Base-by-base conservation (phyloP, 2,329 filamentous ascomycete genomes). In the Colletotrichum limetticola region DNA sequence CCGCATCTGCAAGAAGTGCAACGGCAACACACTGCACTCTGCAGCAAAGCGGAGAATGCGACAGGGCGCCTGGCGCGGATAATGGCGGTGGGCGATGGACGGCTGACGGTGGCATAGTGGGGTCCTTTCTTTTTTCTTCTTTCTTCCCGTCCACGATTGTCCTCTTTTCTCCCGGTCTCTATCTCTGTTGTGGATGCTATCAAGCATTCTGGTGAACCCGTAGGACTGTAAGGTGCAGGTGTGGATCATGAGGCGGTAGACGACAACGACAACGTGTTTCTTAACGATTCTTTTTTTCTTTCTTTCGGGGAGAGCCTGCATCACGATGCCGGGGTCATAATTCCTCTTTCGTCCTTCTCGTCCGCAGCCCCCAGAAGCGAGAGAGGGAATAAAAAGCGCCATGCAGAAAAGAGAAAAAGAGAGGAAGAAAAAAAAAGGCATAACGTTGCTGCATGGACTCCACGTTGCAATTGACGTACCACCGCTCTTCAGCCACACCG, bases 41-140 rank as follows among this genome's bases (percentile, higher is more conserved):
- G 61, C 61, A 64, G 28, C 46, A 37, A 64, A 64, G 61, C 61
- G 61, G 61, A 55, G 49, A 32, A 32, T 26, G 42, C 16, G 24
- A 62, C 42, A 49, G 42, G 42, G 59, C 59, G 59, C 59, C 37
- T 32, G 37, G 42, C 59, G 59, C 59, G 61, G 46, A 64, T 63
- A 63, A 37, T 49, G 46, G 46, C 61, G 30, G 61, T 55, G 60
- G 42, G 26, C n/a, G 49, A 53, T 55, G 52, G 22, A 55, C 52
- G 52, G 52, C 24, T 24, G 22, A 32, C 22, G 30, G n/a, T 16
- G 35, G 32, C 7, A 60, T n/a, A 26, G 58, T 42, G 57, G 59
- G 16, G 26, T 24, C 22, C 5, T 55, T 55, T 55, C 11, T 28
- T 28, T 28, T 28, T 55, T 24, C 24, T 12, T 24, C 9, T 26